These are phyloP conservation scores for Rhynchospora tenuis DNA, from an alignment of 176 grass and related monocot species.

Conservation along the genomic window DNA sequence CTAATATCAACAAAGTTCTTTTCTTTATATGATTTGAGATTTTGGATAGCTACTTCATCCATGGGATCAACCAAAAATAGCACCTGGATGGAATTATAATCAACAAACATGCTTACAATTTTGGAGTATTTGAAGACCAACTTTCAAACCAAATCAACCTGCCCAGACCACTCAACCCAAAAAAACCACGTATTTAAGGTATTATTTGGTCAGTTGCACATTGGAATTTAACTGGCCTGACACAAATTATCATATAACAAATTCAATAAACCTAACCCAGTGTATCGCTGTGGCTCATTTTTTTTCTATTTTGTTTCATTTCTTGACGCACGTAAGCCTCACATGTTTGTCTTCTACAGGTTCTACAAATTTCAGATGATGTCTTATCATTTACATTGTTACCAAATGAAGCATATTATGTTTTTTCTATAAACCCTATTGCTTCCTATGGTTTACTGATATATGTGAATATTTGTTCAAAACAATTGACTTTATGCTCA, in stretches of 20 bases:
- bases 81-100: conserved; percentile 46
- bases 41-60: conserved; percentile 93
- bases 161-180: neutral
- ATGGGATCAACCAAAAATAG: conserved; percentile 93
- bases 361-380: neutral
- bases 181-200: neutral
- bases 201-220: neutral
- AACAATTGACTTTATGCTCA: neutral
- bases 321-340: neutral
- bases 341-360: neutral
- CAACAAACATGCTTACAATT: neutral
- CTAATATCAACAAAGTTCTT: conserved; percentile 96
- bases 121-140: neutral
- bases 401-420: neutral
- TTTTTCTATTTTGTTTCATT: neutral
- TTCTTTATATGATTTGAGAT: conserved; percentile 91
- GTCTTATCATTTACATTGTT: neutral
- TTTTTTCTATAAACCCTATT: neutral
- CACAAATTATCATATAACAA: neutral
- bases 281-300: neutral
- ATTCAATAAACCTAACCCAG: neutral
- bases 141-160: neutral
- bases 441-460: too few relatives aligned
- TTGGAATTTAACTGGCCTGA: neutral
- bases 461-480: too few relatives aligned